phyloP scores from a whole-genome alignment of 768 basidiomycete species.

The Termitomyces heimii region DNA sequence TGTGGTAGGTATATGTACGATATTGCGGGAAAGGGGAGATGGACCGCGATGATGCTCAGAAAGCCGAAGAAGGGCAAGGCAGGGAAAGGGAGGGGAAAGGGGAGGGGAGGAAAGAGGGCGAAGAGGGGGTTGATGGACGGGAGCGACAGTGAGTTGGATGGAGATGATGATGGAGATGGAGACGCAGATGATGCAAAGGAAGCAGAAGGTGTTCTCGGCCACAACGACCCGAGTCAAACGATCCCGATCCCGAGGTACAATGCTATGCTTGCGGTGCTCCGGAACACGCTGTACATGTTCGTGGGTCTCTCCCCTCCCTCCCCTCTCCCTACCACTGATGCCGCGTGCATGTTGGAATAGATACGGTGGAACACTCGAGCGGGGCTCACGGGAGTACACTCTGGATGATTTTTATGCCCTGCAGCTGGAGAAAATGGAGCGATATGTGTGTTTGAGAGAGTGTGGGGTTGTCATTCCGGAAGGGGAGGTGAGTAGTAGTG shows the following conservation, averaged over 20 bases:
- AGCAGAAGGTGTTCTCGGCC: background rate
- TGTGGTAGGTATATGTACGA: background rate
- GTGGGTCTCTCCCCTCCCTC: background rate
- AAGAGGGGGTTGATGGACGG: background rate
- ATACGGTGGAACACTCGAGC: background rate
- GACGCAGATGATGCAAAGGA: background rate
- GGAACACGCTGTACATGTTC: background rate
- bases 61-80: background rate
- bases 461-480: background rate
- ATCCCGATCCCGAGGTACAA: background rate
- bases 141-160: background rate
- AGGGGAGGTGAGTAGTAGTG: background rate
- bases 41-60: background rate
- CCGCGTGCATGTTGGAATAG: background rate
- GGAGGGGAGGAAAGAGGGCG: background rate
- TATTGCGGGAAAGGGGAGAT: background rate
- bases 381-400: background rate
- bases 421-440: background rate
- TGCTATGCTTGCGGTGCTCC: background rate
- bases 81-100: background rate
- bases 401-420: background rate
- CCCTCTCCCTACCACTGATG: too few species aligned
- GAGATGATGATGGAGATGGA: background rate
- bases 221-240: background rate
- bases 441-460: conserved; percentile 13